These are phyloP conservation scores for Neurospora tetraspora DNA, from an alignment of 495 filamentous ascomycete genomes.

Conservation along the genomic window DNA sequence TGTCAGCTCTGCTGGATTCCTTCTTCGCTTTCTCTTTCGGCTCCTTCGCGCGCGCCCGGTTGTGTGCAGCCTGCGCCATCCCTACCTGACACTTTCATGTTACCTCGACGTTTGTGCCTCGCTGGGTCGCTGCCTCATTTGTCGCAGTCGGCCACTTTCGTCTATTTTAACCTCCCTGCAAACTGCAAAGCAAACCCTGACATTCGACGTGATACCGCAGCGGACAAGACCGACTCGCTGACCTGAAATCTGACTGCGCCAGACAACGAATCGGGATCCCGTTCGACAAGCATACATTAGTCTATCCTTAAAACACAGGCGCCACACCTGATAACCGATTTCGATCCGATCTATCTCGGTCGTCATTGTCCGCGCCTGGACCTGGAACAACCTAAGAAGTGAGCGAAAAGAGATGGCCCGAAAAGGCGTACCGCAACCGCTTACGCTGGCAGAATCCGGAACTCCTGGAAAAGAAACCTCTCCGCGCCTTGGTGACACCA, in stretches of 20 bases:
- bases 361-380: not conserved
- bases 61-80: conserved; percentile 7
- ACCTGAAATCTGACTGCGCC: conserved; percentile 1
- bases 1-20: not conserved
- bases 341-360: not conserved
- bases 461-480: conserved; percentile 19
- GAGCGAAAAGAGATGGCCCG: conserved; percentile 36
- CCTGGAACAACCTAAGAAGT: conserved; percentile 5
- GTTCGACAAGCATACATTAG: too few species aligned
- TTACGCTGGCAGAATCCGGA: conserved; percentile 33
- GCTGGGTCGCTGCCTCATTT: conserved; percentile 22
- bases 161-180: conserved; percentile 23
- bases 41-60: not conserved
- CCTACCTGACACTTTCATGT: conserved; percentile 3
- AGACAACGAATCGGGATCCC: not conserved
- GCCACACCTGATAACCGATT: not conserved
- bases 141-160: conserved; percentile 30
- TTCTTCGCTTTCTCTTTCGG: not conserved
- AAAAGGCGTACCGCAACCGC: conserved; percentile 43
- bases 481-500: conserved; percentile 25
- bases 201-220: conserved; percentile 22
- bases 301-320: not conserved
- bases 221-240: conserved; percentile 23
- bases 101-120: conserved; percentile 15
- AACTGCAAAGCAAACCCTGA: conserved; percentile 14